Base-by-base conservation (phyloP, 345 rosid genomes). In the Sonneratia alba region DNA sequence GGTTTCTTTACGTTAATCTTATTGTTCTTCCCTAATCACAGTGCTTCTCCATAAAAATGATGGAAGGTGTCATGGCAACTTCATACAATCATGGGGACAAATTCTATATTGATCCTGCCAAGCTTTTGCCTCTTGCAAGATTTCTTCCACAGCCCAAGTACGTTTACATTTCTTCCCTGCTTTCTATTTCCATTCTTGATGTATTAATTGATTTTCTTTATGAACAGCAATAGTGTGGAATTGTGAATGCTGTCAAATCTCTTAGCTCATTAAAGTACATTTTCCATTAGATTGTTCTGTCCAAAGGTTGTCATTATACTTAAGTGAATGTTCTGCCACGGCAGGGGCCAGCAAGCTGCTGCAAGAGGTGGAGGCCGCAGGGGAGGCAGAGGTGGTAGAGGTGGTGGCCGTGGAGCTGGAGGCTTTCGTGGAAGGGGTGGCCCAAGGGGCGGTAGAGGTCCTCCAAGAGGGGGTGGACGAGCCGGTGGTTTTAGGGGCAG, bases 71-170 rank as follows among this genome's bases (percentile, higher is more conserved):
- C 70, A 89, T 92, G 37, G 98, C 99, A 1, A 88, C 96, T 73
- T 89, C 97, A 12, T 92, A 90, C 69, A 3, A 80, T 0, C 45
- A 69, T 0, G 98, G 99, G 18, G 97, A 92, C 67, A 95, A 89
- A 84, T 95, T 95, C 81, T 95, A 37, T 81, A 92, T 95, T 51
- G 90, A 92, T 70, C 98, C 98, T 0, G 45, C 15, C 40, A 92
- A 88, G 82, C 97, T 95, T 49, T 80, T 92, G 84, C 98, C 97
- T 56, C 90, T 95, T 62, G 81, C 92, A 43, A 87, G 82, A 79
- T 95, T 95, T 83, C 91, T 95, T 81, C 70, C 93, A 13, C 99
- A 87, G 78, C 99, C 97, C 24, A 95, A 95, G 97, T 92, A 86
- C 70, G 90, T 77, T 3, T 19, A 75, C 72, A 6, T 38, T 65